Percentiles rank a stretch among this genome's conserved stretches.
Conservation (phyloP, 2,329 filamentous ascomycete genomes). For the Karstenula rhodostoma region DNA sequence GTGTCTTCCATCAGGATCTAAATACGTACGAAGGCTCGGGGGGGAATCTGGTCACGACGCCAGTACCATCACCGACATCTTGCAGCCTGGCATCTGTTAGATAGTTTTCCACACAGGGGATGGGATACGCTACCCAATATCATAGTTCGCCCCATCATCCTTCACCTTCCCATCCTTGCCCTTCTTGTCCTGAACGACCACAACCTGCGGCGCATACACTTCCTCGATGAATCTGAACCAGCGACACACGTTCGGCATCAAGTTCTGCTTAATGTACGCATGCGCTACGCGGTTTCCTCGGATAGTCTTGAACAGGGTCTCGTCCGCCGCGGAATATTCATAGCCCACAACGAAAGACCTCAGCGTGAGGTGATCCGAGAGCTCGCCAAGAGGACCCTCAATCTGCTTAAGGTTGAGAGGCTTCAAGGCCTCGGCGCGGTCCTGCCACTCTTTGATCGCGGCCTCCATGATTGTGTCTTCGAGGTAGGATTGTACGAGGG, state of each 20-base stretch:
- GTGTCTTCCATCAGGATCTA: no score
- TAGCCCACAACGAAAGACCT: conserved; percentile 88
- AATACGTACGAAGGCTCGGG: conserved; percentile 96
- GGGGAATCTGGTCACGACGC: conserved; percentile 90
- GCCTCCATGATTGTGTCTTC: conserved; percentile 20
- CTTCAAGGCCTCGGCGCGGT: conserved; percentile 60
- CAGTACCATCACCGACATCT: conserved; percentile 75
- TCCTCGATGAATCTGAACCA: conserved; percentile 91
- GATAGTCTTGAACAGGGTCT: conserved; percentile 82
- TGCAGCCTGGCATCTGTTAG: conserved; percentile 64
- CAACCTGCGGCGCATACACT: conserved; percentile 78
- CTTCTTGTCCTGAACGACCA: conserved; percentile 64
- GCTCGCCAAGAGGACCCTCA: conserved; percentile 74
- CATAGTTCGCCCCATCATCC: conserved; percentile 86
- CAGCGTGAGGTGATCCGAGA: conserved; percentile 87
- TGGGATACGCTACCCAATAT: conserved; percentile 63
- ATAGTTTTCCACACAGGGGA: neutral
- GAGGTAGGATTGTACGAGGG: neutral
- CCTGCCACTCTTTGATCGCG: conserved; percentile 63
- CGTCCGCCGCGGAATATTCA: conserved; percentile 76
- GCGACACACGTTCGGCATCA: conserved; percentile 77
- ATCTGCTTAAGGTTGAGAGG: conserved; percentile 73
- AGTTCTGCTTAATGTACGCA: conserved; percentile 79
- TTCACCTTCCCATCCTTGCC: conserved; percentile 66
- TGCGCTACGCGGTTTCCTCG: conserved; percentile 85